Conservation (phyloP, 2,329 filamentous ascomycete genomes). For the Shiraia bambusicola region DNA sequence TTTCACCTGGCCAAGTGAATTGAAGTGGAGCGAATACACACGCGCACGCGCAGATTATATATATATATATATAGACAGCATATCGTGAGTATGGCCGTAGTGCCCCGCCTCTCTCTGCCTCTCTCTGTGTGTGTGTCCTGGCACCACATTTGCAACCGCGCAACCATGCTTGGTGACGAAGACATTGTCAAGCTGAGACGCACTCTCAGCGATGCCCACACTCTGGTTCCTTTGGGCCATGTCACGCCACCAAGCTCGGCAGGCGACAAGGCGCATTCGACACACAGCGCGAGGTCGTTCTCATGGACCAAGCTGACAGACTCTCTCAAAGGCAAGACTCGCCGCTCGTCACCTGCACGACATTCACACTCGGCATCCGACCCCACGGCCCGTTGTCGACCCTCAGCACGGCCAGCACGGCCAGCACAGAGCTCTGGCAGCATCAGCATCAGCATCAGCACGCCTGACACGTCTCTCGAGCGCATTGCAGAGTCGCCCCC, state of each 20-base stretch:
- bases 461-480: slow-evolving; percentile 22
- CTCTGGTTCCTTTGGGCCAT: slow-evolving; percentile 18
- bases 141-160: slow-evolving; percentile 3
- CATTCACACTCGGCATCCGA: slow-evolving; percentile 27
- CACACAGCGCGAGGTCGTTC: slow-evolving; percentile 22
- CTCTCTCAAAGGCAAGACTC: slow-evolving; percentile 24
- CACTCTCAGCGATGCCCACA: slow-evolving; percentile 24
- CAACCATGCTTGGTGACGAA: slow-evolving; percentile 21
- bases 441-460: slow-evolving; percentile 13
- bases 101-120: slow-evolving; percentile 8
- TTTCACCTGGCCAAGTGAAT: slow-evolving; percentile 22
- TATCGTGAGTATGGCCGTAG: slow-evolving; percentile 24
- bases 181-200: slow-evolving; percentile 27
- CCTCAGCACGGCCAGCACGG: too few relatives aligned
- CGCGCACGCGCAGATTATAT: slow-evolving; percentile 17
- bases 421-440: slow-evolving; percentile 18
- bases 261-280: slow-evolving; percentile 7
- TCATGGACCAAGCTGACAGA: slow-evolving; percentile 34
- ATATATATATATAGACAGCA: too few relatives aligned
- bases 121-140: slow-evolving; percentile 7
- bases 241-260: slow-evolving; percentile 16
- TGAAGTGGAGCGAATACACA: too few relatives aligned
- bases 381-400: too few relatives aligned
- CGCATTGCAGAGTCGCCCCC: slow-evolving; percentile 30
- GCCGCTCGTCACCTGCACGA: slow-evolving; percentile 8